Conservation (phyloP, 176 grass and related monocot genomes). For the Pharus latifolius region DNA sequence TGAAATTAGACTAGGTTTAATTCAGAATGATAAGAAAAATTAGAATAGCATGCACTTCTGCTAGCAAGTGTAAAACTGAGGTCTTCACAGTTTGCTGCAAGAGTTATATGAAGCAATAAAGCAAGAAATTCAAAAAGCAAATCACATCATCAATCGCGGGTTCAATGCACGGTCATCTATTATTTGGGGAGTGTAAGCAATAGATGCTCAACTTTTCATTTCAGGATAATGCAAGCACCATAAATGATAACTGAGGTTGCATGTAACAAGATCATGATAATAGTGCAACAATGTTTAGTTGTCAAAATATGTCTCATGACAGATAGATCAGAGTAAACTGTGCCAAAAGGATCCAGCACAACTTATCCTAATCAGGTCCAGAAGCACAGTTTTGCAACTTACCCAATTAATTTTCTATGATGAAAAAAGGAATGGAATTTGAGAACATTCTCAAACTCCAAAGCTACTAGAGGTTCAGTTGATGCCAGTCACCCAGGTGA, state of each 20-base stretch:
- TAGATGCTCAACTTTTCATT: no score
- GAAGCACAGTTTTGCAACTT: not conserved
- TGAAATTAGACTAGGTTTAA: constrained; percentile 1
- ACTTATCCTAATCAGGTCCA: not conserved
- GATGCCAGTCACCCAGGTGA: not conserved
- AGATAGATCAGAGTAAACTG: not conserved
- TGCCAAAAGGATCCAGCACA: not conserved
- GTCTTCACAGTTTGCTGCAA: not conserved
- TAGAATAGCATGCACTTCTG: not conserved
- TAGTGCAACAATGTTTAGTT: not conserved
- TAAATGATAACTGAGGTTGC: no score
- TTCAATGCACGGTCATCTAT: no score
- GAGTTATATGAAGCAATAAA: not conserved
- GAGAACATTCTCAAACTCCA: no score
- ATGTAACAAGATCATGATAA: no score
- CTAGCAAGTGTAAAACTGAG: not conserved
- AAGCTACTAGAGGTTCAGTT: not conserved
- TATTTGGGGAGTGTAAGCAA: no score
- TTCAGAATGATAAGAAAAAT: not conserved
- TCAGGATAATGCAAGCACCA: no score
- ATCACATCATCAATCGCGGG: no score
- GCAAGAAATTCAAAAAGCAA: not conserved
- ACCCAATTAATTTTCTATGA: not conserved
- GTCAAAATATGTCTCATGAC: not conserved
- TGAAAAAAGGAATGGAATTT: not conserved